Percentiles rank a stretch among this genome's conserved stretches.
Evolutionary conservation across 148 eudicot species (phyloP).

Genomic region (Camellia japonica): DNA sequence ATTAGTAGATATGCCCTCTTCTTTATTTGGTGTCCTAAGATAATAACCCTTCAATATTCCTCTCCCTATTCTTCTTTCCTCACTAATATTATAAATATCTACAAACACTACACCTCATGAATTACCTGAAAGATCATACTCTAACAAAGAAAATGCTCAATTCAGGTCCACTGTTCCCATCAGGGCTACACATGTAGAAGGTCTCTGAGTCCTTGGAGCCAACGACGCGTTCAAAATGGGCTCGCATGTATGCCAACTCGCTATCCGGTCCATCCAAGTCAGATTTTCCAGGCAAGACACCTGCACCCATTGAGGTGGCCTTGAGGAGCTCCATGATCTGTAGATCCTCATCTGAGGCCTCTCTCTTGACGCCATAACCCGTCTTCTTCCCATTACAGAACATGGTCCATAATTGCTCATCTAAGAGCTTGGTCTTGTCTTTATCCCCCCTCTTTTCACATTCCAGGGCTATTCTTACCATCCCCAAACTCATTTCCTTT

Average conservation of each 20-base stretch:
- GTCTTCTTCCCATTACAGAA: slow-evolving; percentile 65
- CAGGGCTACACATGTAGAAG: slow-evolving; percentile 72
- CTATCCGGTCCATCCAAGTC: slow-evolving; percentile 56
- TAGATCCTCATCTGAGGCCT: slow-evolving; percentile 62
- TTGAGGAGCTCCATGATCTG: slow-evolving; percentile 63
- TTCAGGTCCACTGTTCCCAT: slow-evolving; percentile 67
- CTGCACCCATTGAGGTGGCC: slow-evolving; percentile 74
- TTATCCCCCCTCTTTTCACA: slow-evolving; percentile 52
- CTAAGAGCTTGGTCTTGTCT: slow-evolving; percentile 37
- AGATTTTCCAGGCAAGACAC: slow-evolving; percentile 54
- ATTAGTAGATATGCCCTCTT: no score
- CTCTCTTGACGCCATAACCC: slow-evolving; percentile 63
- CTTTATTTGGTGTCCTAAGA: no score
- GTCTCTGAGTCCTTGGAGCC: slow-evolving; percentile 80
- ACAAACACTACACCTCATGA: no score
- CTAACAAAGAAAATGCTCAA: slow-evolving; percentile 78
- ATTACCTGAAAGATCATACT: slow-evolving; percentile 25
- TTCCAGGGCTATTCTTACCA: slow-evolving; percentile 73
- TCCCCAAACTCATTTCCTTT: slow-evolving; percentile 57
- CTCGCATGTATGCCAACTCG: slow-evolving; percentile 71
- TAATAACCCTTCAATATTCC: no score
- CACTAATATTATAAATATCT: no score
- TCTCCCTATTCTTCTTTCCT: no score
- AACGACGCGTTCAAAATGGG: slow-evolving; percentile 62
- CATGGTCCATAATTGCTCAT: slow-evolving; percentile 73